Conservation (phyloP, 2,329 filamentous ascomycete genomes). For the Knufia fluminis region DNA sequence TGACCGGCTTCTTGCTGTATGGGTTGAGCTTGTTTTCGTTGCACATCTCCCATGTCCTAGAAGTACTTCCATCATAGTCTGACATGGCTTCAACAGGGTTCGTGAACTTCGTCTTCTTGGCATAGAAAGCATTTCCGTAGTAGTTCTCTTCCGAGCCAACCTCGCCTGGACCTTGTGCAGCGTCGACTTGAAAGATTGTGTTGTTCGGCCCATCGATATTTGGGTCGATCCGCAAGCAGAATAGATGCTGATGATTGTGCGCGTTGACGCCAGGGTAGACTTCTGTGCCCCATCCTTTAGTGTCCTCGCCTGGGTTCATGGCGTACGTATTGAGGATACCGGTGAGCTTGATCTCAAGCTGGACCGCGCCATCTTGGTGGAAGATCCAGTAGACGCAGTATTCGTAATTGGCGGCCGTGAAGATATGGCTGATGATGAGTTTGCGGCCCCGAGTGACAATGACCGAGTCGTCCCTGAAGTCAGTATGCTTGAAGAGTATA, state of each 20-base stretch:
- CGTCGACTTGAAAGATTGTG: constrained; percentile 76
- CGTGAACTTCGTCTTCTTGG: constrained; percentile 68
- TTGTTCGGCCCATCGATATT: constrained; percentile 81
- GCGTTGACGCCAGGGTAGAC: constrained; percentile 88
- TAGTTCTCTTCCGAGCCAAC: constrained; percentile 74
- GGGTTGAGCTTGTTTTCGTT: constrained; percentile 79
- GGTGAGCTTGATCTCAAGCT: constrained; percentile 84
- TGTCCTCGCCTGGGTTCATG: constrained; percentile 70
- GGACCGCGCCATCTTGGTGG: constrained; percentile 84
- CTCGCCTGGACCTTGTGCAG: constrained; percentile 58
- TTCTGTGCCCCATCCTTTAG: constrained; percentile 79
- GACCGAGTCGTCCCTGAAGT: constrained; percentile 81
- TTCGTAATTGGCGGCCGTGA: constrained; percentile 94
- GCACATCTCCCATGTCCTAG: constrained; percentile 80
- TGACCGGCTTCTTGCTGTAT: constrained; percentile 72
- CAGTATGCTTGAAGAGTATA: constrained; percentile 87
- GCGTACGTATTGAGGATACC: constrained; percentile 88
- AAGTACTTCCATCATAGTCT: constrained; percentile 72
- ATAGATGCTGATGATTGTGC: constrained; percentile 92
- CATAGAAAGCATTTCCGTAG: constrained; percentile 85
- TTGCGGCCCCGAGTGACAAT: constrained; percentile 81
- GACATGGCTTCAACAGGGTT: constrained; percentile 61
- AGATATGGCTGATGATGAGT: constrained; percentile 80
- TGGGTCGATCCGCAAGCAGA: constrained; percentile 79
- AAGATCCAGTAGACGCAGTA: constrained; percentile 85